Conservation (phyloP, 2,329 filamentous ascomycete species). For the Talaromyces rugulosus region DNA sequence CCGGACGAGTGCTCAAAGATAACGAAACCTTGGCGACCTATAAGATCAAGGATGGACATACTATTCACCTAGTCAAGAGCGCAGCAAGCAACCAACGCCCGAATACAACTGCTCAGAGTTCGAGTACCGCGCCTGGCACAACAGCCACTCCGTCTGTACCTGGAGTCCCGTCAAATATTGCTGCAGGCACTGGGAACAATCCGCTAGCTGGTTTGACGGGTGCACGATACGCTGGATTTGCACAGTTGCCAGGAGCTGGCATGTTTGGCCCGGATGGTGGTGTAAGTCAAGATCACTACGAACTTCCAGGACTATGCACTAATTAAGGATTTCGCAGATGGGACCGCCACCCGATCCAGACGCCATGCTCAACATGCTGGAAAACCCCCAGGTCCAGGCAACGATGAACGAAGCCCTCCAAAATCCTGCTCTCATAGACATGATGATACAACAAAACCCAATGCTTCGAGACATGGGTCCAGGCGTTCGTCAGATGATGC, state of each 20-base stretch:
- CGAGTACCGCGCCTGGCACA: constrained; percentile 28
- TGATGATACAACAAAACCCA: constrained; percentile 90
- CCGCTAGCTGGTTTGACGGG: constrained; percentile 86
- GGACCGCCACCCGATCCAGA: constrained; percentile 79
- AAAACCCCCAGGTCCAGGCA: constrained; percentile 80
- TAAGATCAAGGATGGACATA: constrained; percentile 95
- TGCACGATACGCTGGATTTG: constrained; percentile 87
- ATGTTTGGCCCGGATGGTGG: constrained; percentile 93
- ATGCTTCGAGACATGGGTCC: constrained; percentile 68
- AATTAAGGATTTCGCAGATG: constrained; percentile 58
- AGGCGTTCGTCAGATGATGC: constrained; percentile 76
- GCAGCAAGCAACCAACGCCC: constrained; percentile 77
- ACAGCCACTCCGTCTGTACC: constrained; percentile 27
- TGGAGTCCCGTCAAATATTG: constrained; percentile 46
- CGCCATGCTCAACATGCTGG: constrained; percentile 76
- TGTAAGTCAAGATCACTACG: constrained; percentile 53
- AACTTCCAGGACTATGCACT: background rate
- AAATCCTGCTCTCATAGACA: constrained; percentile 90
- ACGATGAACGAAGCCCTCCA: constrained; percentile 92
- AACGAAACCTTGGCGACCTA: constrained; percentile 77
- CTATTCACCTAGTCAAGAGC: constrained; percentile 93
- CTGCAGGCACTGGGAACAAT: constrained; percentile 66
- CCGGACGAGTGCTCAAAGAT: constrained; percentile 93
- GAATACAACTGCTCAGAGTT: constrained; percentile 50
- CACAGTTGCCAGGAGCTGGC: constrained; percentile 79